Conservation (phyloP, 2,329 filamentous ascomycete species). For the Dactylellina parvicollis region DNA sequence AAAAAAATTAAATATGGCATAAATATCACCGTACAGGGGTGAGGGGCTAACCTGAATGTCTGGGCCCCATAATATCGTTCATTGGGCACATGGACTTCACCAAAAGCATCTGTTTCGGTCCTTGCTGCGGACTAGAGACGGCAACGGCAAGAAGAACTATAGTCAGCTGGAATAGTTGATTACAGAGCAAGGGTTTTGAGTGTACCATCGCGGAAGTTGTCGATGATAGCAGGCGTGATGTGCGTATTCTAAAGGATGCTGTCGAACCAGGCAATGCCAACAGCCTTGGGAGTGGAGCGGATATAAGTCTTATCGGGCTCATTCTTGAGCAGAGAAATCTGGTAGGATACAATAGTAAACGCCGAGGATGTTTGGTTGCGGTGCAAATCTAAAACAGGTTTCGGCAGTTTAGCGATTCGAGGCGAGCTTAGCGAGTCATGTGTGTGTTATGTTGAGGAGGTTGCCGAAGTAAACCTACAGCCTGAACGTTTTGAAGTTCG, state of each 20-base stretch:
- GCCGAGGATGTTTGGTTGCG: background rate
- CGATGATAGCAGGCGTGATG: conserved; percentile 17
- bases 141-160: no score
- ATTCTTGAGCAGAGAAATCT: conserved; percentile 8
- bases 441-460: no score
- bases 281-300: conserved; percentile 3
- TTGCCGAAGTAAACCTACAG: no score
- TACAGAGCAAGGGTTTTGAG: background rate
- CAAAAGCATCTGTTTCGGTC: conserved; percentile 96
- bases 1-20: background rate
- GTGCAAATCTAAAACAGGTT: background rate
- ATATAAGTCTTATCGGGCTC: conserved; percentile 23
- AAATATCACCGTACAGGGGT: background rate
- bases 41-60: conserved; percentile 74
- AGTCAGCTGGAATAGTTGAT: background rate
- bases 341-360: background rate
- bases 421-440: background rate
- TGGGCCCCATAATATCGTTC: conserved; percentile 99
- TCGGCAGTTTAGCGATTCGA: conserved; percentile 40
- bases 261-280: background rate
- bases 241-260: background rate
- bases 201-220: conserved; percentile 32
- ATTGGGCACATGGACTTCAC: conserved; percentile 87
- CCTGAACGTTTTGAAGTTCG: no score
- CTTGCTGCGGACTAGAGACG: conserved; percentile 68